Percentiles rank a stretch among this genome's conserved stretches.
phyloP scores from a whole-genome alignment of 2,329 filamentous ascomycete species.

The Chaetomiaceae sp. region DNA sequence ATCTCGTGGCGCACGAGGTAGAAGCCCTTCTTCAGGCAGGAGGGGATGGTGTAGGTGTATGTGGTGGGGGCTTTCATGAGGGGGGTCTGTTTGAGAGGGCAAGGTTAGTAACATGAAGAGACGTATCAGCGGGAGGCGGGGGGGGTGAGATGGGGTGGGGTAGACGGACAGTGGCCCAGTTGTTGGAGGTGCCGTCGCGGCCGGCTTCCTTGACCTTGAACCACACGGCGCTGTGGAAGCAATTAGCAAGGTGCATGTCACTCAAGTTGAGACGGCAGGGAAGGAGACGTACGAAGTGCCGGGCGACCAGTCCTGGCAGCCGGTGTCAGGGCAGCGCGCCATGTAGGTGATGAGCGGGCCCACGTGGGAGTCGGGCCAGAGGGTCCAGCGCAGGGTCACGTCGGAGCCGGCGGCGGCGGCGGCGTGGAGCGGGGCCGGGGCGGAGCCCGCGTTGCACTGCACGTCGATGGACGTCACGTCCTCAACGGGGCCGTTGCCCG shows the following conservation, averaged over 20 bases:
- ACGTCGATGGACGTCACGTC: slow-evolving; percentile 49
- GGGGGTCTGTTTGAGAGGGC: slow-evolving; percentile 28
- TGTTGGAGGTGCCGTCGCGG: slow-evolving; percentile 45
- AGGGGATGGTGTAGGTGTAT: slow-evolving; percentile 50
- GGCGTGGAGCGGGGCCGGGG: slow-evolving; percentile 50
- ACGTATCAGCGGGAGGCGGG: too few species aligned
- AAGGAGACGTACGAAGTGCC: slow-evolving; percentile 33
- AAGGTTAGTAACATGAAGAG: background rate
- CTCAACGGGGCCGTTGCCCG: slow-evolving; percentile 54
- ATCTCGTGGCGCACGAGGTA: slow-evolving; percentile 57
- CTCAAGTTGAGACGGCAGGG: too few species aligned
- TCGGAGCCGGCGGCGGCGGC: slow-evolving; percentile 48
- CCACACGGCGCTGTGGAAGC: slow-evolving; percentile 40
- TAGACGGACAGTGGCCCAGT: slow-evolving; percentile 40
- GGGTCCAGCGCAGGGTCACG: slow-evolving; percentile 52
- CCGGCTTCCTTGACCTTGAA: slow-evolving; percentile 51
- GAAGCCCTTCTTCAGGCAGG: slow-evolving; percentile 47
- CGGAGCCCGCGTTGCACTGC: slow-evolving; percentile 48
- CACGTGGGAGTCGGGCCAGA: slow-evolving; percentile 46
- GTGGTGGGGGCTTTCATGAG: slow-evolving; percentile 41
- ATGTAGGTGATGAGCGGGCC: slow-evolving; percentile 56
- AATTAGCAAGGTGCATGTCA: slow-evolving; percentile 17
- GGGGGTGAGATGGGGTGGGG: background rate
- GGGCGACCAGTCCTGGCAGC: slow-evolving; percentile 47
- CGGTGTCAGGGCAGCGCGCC: slow-evolving; percentile 50